Base-by-base conservation (phyloP, 352 stramenopile genomes). In the Detonula confervacea region DNA sequence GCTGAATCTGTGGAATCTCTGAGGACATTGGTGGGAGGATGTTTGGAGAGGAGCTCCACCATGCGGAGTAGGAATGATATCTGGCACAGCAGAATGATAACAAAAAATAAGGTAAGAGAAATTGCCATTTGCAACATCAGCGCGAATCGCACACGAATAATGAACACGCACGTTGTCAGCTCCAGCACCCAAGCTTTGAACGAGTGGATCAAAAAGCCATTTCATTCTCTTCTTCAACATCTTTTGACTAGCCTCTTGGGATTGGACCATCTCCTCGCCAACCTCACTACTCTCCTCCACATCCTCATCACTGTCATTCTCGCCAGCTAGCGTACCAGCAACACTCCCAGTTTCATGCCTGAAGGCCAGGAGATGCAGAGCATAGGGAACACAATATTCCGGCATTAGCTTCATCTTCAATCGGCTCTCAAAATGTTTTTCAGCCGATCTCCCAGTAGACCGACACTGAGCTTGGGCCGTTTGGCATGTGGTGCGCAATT, bases 51-150 rank as follows among this genome's bases (percentile, higher is more conserved):
- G 8, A 88, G 51, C 44, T 92, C 88, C 25, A 87, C 75, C 79
- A 94, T 90, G 42, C 87, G 77, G 9, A 94, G 62, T 18, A 94
- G 70, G 59, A 94, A 94, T 6, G 83, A 91, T 62, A 94, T 91
- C 75, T 83, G 39, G 16, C 44, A 7, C 2, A 27, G 5, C 37
- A 11, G 35, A 25, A 51, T 39, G 20, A 52, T 27, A 54, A 47
- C 20, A 9, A 59, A 30, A 20, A 57, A 66, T 33, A 42, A 44
- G 14, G 39, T 52, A 14, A 30, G 12, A 49, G 2, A 67, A 60
- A 44, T 39, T 3, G 52, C 12, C 46, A 27, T 6, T 33, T 68
- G 1, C 12, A 56, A n/a, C n/a, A n/a, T n/a, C n/a, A n/a, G n/a
- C n/a, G n/a, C n/a, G n/a, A n/a, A n/a, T n/a, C n/a, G n/a, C n/a